phyloP scores from a whole-genome alignment of 306 rosid species.

The Glycine soja region DNA sequence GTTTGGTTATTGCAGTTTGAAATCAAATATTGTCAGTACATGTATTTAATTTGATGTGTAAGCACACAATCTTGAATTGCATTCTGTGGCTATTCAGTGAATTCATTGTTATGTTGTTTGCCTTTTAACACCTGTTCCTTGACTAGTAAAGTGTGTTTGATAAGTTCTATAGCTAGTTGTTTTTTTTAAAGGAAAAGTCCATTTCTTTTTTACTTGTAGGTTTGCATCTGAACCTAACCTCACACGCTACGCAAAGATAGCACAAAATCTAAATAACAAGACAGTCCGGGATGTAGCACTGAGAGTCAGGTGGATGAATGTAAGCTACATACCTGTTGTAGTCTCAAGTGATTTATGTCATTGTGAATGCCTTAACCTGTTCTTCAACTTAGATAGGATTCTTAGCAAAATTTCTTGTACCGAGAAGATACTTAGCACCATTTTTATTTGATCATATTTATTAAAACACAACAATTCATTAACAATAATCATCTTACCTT shows the following conservation, averaged over 20 bases:
- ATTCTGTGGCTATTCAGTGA: background rate
- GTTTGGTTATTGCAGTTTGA: background rate
- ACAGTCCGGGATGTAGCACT: constrained; percentile 75
- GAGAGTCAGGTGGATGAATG: constrained; percentile 80
- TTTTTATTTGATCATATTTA: background rate
- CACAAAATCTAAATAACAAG: constrained; percentile 60
- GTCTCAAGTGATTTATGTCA: background rate
- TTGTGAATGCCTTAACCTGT: background rate
- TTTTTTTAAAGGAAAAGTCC: constrained; percentile 8
- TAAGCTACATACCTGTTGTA: constrained; percentile 45
- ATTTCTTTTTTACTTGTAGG: constrained; percentile 48
- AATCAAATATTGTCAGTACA: background rate
- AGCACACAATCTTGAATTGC: background rate
- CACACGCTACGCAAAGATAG: constrained; percentile 66
- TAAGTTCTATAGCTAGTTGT: background rate
- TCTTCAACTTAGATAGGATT: background rate
- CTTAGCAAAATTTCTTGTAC: background rate
- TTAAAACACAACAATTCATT: background rate
- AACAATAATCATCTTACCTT: constrained; percentile 11
- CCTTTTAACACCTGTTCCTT: background rate
- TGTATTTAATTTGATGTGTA: constrained; percentile 1
- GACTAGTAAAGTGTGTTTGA: background rate
- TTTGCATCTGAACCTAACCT: constrained; percentile 51
- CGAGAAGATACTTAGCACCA: background rate
- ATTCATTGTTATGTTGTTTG: background rate